phyloP scores from a whole-genome alignment of 1,284 basidiomycete species.

The Ganoderma meredithae region DNA sequence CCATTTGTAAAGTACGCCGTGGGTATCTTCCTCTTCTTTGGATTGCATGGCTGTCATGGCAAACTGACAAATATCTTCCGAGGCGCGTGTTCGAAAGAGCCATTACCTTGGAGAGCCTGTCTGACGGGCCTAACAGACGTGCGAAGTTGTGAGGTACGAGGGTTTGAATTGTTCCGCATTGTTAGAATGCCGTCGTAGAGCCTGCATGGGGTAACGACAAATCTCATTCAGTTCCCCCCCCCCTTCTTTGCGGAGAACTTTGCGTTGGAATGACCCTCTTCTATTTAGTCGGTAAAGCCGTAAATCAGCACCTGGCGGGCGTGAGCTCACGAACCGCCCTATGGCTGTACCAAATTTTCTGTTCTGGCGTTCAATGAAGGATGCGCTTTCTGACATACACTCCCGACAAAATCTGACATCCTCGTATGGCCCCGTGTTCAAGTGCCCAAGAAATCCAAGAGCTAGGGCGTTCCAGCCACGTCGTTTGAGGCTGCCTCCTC shows the following conservation, averaged over 20 bases:
- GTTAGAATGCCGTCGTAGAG: background rate
- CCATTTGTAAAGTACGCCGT: background rate
- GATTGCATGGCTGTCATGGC: background rate
- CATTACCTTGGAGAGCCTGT: background rate
- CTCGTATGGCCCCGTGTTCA: background rate
- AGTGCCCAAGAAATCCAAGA: background rate
- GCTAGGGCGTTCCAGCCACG: constrained; percentile 1
- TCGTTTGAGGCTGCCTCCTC: background rate
- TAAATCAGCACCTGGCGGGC: background rate
- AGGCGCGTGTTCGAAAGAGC: background rate
- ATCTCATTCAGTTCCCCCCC: background rate
- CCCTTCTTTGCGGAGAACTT: background rate
- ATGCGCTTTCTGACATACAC: background rate
- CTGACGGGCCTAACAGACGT: background rate
- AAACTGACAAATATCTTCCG: background rate
- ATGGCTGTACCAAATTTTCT: background rate
- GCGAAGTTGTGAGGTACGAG: background rate
- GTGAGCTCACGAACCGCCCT: background rate
- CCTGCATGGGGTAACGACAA: background rate
- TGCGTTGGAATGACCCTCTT: background rate
- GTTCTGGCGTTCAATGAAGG: background rate
- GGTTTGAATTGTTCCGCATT: background rate
- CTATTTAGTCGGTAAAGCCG: background rate
- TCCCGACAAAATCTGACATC: background rate
- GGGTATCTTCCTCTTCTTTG: background rate